Evolutionary conservation across 192 early-diverging fungal species (phyloP).

Genomic region (Gorgonomyces haynaldii): DNA sequence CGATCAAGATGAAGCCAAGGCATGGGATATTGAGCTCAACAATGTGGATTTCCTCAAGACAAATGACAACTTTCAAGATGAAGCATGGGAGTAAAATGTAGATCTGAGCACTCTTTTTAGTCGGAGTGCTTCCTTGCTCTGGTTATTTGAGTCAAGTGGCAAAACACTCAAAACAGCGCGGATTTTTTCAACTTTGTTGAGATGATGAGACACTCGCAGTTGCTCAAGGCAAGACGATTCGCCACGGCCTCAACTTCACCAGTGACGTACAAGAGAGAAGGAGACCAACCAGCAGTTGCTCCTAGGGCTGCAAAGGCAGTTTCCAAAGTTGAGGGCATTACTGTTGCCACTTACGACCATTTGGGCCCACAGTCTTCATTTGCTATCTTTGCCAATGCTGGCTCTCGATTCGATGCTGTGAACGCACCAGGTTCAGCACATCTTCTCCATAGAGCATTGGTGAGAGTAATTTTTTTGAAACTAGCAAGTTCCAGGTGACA

Average conservation of each 20-base stretch:
- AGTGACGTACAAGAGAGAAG: constrained; percentile 25
- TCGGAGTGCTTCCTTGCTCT: too few species aligned
- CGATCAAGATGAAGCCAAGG: constrained; percentile 25
- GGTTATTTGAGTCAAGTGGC: too few species aligned
- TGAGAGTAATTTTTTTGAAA: constrained; percentile 53
- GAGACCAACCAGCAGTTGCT: constrained; percentile 28
- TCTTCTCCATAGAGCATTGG: constrained; percentile 78
- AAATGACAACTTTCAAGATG: too few species aligned
- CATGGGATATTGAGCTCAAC: constrained; percentile 23
- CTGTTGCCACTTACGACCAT: constrained; percentile 57
- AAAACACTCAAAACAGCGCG: too few species aligned
- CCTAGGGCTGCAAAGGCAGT: constrained; percentile 22
- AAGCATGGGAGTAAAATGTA: too few species aligned
- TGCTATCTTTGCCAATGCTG: constrained; percentile 79
- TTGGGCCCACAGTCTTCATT: constrained; percentile 60
- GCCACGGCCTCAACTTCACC: constrained; percentile 9
- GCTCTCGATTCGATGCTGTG: constrained; percentile 69
- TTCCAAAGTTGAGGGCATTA: constrained; percentile 21
- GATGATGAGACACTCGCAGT: too few species aligned
- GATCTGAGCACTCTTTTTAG: too few species aligned
- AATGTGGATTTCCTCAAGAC: constrained; percentile 11
- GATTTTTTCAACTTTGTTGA: too few species aligned
- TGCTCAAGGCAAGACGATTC: too few species aligned
- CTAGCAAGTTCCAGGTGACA: constrained; percentile 71
- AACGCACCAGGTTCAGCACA: constrained; percentile 74